Conservation (phyloP, 345 rosid species). For the Gossypium australe region DNA sequence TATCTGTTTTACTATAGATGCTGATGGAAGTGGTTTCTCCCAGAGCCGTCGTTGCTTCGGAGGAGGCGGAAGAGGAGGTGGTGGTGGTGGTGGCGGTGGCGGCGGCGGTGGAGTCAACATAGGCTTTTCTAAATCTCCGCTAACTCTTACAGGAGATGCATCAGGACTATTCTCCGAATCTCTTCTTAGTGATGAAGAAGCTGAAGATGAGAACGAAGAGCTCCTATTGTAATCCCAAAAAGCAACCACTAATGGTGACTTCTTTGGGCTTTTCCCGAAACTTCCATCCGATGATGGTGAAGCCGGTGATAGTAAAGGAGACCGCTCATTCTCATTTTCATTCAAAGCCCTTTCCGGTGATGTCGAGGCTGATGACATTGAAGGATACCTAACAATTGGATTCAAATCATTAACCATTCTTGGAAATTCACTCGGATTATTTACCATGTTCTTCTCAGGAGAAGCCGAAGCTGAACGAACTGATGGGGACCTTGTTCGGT, state of each 20-base stretch:
- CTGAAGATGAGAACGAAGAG: conserved; percentile 20
- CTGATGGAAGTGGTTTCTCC: conserved; percentile 26
- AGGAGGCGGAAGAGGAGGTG: conserved; percentile 36
- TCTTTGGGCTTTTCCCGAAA: conserved; percentile 30
- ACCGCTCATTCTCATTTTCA: conserved; percentile 19
- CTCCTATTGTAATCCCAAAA: conserved; percentile 11
- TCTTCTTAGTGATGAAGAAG: conserved; percentile 22
- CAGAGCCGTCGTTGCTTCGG: conserved; percentile 25
- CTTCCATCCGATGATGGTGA: conserved; percentile 36
- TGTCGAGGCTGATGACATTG: conserved; percentile 34
- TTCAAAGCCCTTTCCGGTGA: conserved; percentile 43
- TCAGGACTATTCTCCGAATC: conserved; percentile 22
- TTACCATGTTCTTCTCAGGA: background rate
- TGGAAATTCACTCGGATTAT: background rate
- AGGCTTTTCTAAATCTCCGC: conserved; percentile 25
- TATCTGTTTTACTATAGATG: conserved; percentile 30
- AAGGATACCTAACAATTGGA: conserved; percentile 35
- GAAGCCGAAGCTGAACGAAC: conserved; percentile 7
- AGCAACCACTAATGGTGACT: conserved; percentile 17
- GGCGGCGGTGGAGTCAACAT: conserved; percentile 21
- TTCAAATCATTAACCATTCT: conserved; percentile 23
- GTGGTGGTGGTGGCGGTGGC: conserved; percentile 9
- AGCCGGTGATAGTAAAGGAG: conserved; percentile 34
- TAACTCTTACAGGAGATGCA: conserved; percentile 23
- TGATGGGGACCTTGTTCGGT: background rate